Evolutionary conservation across 2,329 filamentous ascomycete genomes (phyloP).

Genomic region (Saccharata proteae): DNA sequence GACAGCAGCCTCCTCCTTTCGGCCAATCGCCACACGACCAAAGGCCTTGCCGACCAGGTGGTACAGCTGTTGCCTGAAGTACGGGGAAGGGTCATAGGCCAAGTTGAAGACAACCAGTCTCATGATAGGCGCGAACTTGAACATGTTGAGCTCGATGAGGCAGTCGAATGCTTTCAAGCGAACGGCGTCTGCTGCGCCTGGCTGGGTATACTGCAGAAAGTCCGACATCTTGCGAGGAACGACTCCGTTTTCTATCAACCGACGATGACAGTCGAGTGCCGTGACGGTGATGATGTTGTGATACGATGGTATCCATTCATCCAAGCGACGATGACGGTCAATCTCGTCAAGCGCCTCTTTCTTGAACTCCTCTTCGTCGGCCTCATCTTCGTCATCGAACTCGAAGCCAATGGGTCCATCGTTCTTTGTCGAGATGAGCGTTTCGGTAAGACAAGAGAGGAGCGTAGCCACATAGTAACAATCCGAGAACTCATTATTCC

Average conservation of each 20-base stretch:
- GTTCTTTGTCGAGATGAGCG: constrained; percentile 27
- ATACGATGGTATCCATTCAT: constrained; percentile 55
- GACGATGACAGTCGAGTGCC: constrained; percentile 46
- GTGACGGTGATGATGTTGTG: constrained; percentile 53
- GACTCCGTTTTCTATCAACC: constrained; percentile 41
- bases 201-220: constrained; percentile 48
- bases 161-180: constrained; percentile 48
- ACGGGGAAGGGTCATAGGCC: constrained; percentile 45
- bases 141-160: constrained; percentile 43
- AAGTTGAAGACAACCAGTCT: constrained; percentile 46
- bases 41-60: constrained; percentile 42
- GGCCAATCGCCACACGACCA: constrained; percentile 48
- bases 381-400: constrained; percentile 36
- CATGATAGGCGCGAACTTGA: constrained; percentile 38
- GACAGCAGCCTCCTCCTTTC: constrained; percentile 24
- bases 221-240: constrained; percentile 42
- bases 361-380: constrained; percentile 42
- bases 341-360: constrained; percentile 48
- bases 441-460: constrained; percentile 50
- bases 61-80: constrained; percentile 42
- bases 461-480: constrained; percentile 77
- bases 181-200: constrained; percentile 48
- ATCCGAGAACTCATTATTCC: constrained; percentile 79
- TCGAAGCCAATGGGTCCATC: constrained; percentile 19
- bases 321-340: constrained; percentile 50